Evolutionary conservation across 306 rosid species (phyloP).

Genomic region (Citrullus mucosospermus): DNA sequence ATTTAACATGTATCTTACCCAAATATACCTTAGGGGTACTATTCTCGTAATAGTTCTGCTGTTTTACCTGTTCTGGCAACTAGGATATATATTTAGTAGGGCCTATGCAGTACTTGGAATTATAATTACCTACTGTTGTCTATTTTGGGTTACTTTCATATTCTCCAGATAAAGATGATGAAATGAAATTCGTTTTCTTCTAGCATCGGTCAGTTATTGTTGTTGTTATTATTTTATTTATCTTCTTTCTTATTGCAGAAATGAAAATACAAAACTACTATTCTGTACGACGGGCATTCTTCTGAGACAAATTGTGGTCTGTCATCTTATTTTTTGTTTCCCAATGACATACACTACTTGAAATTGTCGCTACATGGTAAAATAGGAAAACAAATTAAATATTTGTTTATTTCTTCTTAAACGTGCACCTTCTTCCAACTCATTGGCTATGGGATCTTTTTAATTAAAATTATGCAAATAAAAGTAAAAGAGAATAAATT

Average conservation of each 20-base stretch:
- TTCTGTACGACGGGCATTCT: conserved; percentile 95
- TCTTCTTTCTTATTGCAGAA: conserved; percentile 32
- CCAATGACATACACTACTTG: neutral
- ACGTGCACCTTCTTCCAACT: neutral
- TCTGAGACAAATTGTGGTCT: conserved; percentile 74
- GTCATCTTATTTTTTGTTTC: conserved; percentile 7
- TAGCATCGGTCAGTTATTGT: neutral
- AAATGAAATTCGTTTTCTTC: neutral
- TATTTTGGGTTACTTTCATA: neutral
- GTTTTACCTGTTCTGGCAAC: neutral
- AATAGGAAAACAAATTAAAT: neutral
- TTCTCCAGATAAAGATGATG: neutral
- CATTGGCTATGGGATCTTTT: neutral
- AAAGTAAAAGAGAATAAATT: neutral
- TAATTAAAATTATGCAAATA: neutral
- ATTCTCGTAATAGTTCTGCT: neutral
- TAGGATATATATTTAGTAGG: neutral
- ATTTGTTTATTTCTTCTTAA: neutral
- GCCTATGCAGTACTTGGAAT: neutral
- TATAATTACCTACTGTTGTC: neutral
- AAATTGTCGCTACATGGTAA: neutral
- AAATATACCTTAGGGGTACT: neutral
- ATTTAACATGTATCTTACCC: neutral
- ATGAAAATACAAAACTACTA: conserved; percentile 75
- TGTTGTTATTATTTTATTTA: neutral